A percentile compares a stretch with the other conserved stretches of the same genome.
Conservation (phyloP, 371 early-diverging fungal genomes). For the Umbelopsis sp. region DNA sequence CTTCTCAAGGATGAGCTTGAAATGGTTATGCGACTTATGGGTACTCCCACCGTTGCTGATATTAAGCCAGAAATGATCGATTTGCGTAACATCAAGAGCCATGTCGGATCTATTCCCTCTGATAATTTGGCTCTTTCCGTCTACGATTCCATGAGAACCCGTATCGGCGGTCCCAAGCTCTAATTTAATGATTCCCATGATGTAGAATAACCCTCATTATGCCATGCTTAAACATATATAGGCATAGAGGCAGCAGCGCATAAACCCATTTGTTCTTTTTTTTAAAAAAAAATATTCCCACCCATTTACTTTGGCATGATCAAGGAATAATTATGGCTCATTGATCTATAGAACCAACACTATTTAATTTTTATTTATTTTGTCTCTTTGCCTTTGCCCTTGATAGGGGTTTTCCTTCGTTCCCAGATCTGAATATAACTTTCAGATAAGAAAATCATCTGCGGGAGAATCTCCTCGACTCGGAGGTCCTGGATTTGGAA, state of each 20-base stretch:
- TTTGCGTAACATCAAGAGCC: constrained; percentile 54
- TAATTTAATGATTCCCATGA: constrained; percentile 25
- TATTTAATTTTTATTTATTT: too few relatives aligned
- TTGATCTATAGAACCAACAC: not conserved
- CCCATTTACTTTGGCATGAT: too few relatives aligned
- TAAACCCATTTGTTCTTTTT: too few relatives aligned
- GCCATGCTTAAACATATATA: too few relatives aligned
- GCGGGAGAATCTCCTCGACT: constrained; percentile 92
- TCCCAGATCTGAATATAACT: constrained; percentile 88
- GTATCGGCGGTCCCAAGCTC: constrained; percentile 38
- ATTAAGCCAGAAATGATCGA: constrained; percentile 65
- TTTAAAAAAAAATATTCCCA: too few relatives aligned
- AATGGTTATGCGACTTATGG: constrained; percentile 78
- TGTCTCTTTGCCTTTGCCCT: not conserved
- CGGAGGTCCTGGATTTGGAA: constrained; percentile 92
- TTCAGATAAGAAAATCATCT: constrained; percentile 93
- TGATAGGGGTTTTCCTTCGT: constrained; percentile 21
- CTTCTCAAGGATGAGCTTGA: constrained; percentile 77
- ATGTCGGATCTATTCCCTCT: constrained; percentile 44
- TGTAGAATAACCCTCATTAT: not conserved
- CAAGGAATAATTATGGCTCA: not conserved
- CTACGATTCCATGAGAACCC: constrained; percentile 50
- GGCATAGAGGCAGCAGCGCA: not conserved
- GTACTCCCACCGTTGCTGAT: constrained; percentile 61
- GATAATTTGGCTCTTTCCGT: constrained; percentile 42